phyloP scores from a whole-genome alignment of 1,284 basidiomycete species.

The Puccinia polysora region DNA sequence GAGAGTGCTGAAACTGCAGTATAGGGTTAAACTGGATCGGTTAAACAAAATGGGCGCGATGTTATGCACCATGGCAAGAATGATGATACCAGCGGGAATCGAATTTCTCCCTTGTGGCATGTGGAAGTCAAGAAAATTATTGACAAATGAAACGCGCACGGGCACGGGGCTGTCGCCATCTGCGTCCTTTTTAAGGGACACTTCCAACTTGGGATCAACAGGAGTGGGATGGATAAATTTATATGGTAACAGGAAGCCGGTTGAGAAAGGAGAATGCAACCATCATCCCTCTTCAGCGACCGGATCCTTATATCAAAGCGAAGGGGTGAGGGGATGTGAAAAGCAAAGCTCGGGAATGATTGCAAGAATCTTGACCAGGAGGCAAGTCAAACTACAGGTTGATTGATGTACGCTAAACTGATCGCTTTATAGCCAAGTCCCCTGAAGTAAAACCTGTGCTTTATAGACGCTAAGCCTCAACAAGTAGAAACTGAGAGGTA shows the following conservation, averaged over 20 bases:
- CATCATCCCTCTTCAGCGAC: not conserved
- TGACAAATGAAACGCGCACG: too few species aligned
- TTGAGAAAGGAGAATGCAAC: too few species aligned
- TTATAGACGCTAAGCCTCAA: slow-evolving; percentile 14
- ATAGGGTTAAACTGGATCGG: too few species aligned
- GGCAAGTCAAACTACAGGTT: not conserved
- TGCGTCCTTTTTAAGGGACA: too few species aligned
- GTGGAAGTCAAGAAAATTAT: too few species aligned
- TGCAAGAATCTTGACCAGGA: slow-evolving; percentile 13
- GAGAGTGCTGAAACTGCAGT: too few species aligned
- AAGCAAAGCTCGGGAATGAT: slow-evolving; percentile 11
- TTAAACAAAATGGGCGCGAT: too few species aligned
- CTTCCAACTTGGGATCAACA: not conserved
- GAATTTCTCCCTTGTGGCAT: too few species aligned
- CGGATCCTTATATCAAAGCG: not conserved
- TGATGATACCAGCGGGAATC: too few species aligned
- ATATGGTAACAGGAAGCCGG: not conserved
- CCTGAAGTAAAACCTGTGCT: too few species aligned
- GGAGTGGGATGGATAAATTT: not conserved
- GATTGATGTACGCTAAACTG: not conserved
- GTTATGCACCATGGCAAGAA: too few species aligned
- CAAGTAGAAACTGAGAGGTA: not conserved
- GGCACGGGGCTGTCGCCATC: too few species aligned
- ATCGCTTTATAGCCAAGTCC: not conserved
- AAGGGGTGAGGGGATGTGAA: slow-evolving; percentile 20